Evolutionary conservation across 805 yeast genomes (phyloP).

Genomic region (Zygosaccharomyces kombuchaensis): DNA sequence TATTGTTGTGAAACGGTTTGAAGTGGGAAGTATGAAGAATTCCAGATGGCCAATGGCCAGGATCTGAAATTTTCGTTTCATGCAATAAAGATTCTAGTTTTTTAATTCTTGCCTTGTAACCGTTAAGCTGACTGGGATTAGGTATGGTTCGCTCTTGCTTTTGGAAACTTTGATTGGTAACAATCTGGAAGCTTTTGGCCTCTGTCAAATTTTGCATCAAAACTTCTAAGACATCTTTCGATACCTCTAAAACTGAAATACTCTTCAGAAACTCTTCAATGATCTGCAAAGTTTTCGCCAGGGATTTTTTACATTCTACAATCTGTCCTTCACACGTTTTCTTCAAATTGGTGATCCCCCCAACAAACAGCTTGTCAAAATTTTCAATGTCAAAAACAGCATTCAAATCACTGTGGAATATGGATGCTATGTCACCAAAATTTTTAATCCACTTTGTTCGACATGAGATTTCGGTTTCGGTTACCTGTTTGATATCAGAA

Average conservation of each 20-base stretch:
- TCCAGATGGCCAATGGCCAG: slow-evolving; percentile 44
- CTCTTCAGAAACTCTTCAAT: slow-evolving; percentile 37
- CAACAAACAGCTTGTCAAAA: slow-evolving; percentile 3
- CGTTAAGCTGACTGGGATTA: slow-evolving; percentile 44
- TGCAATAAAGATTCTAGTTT: slow-evolving; percentile 75
- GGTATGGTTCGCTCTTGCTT: slow-evolving; percentile 1
- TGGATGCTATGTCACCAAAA: slow-evolving; percentile 40
- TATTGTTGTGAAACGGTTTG: slow-evolving; percentile 15
- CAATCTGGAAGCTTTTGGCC: slow-evolving; percentile 10
- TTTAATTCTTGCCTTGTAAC: slow-evolving; percentile 66
- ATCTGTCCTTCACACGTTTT: neutral
- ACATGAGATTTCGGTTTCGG: slow-evolving; percentile 51
- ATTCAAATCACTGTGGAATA: slow-evolving; percentile 9
- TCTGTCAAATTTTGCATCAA: slow-evolving; percentile 38
- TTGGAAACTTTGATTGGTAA: slow-evolving; percentile 1
- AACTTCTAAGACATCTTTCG: slow-evolving; percentile 34
- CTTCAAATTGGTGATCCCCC: neutral
- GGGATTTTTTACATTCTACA: neutral
- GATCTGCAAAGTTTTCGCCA: slow-evolving; percentile 23
- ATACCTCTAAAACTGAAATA: slow-evolving; percentile 32
- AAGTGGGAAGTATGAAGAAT: slow-evolving; percentile 28
- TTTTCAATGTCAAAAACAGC: slow-evolving; percentile 7
- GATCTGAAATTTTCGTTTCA: slow-evolving; percentile 59
- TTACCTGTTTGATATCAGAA: slow-evolving; percentile 54
- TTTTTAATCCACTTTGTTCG: slow-evolving; percentile 62